phyloP scores from a whole-genome alignment of 2,329 filamentous ascomycete genomes.

The Davidsoniella virescens region DNA sequence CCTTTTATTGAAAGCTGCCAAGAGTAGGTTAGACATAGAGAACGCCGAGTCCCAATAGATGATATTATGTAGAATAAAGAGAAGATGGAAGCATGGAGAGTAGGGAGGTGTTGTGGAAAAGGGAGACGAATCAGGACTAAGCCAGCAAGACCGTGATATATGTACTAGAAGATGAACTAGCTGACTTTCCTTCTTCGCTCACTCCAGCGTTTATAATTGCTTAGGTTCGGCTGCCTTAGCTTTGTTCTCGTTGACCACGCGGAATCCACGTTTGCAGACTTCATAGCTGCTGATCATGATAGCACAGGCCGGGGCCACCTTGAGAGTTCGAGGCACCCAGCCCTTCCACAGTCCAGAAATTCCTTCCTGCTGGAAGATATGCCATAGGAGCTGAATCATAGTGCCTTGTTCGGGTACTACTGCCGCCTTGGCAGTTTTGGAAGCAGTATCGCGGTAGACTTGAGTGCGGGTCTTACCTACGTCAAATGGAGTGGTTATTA shows the following conservation, averaged over 20 bases:
- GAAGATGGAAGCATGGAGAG: background rate
- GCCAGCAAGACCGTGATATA: too few relatives aligned
- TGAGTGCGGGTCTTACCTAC: slow-evolving; percentile 94
- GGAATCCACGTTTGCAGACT: slow-evolving; percentile 78
- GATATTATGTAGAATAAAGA: background rate
- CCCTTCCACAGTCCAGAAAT: slow-evolving; percentile 69
- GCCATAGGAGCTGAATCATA: slow-evolving; percentile 72
- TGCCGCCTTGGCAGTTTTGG: slow-evolving; percentile 19
- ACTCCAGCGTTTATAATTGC: background rate
- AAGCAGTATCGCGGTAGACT: slow-evolving; percentile 46
- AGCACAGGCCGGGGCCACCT: slow-evolving; percentile 89
- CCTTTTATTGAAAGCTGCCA: too few relatives aligned
- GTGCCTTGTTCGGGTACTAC: slow-evolving; percentile 53
- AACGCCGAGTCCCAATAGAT: too few relatives aligned
- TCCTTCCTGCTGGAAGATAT: slow-evolving; percentile 82
- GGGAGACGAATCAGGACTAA: too few relatives aligned
- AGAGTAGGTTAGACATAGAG: too few relatives aligned
- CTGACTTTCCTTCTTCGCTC: background rate
- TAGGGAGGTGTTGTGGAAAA: background rate
- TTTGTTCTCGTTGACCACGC: slow-evolving; percentile 47
- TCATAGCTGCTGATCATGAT: slow-evolving; percentile 99
- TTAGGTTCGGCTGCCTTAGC: background rate
- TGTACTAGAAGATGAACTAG: background rate
- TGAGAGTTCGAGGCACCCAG: slow-evolving; percentile 80
- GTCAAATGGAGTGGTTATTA: slow-evolving; percentile 89